phyloP scores from a whole-genome alignment of 495 filamentous ascomycete genomes.

The Chlorociboria aeruginascens region DNA sequence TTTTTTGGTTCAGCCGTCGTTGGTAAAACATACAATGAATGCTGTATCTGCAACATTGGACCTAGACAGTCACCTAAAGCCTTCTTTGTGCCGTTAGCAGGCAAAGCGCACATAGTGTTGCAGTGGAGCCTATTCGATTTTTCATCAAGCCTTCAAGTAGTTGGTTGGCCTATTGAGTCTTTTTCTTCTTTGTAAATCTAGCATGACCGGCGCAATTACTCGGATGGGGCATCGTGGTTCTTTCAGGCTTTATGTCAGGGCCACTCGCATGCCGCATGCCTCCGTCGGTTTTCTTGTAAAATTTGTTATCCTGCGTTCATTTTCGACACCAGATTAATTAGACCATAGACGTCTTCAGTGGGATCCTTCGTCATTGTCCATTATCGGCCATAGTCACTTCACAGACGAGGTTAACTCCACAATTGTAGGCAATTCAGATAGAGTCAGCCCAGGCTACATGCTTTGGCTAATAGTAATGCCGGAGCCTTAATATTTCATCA shows the following conservation, averaged over 20 bases:
- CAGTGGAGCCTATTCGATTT: neutral
- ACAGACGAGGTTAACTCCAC: conserved; percentile 1
- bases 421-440: conserved; percentile 12
- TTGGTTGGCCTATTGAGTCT: conserved; percentile 10
- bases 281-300: conserved; percentile 9
- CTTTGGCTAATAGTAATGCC: conserved; percentile 19
- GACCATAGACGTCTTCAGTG: conserved; percentile 3
- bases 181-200: conserved; percentile 2
- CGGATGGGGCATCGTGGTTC: conserved; percentile 2
- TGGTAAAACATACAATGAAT: conserved; percentile 10
- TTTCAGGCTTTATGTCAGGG: conserved; percentile 2
- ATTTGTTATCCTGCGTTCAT: conserved; percentile 5
- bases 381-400: neutral
- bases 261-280: conserved; percentile 2
- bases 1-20: conserved; percentile 14
- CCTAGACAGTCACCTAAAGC: neutral
- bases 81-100: neutral
- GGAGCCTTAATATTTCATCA: conserved; percentile 8
- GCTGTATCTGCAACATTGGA: neutral
- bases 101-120: conserved; percentile 8
- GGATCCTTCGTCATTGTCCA: neutral
- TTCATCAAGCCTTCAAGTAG: conserved; percentile 16
- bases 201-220: neutral
- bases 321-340: conserved; percentile 4
- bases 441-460: conserved; percentile 13